phyloP scores from a whole-genome alignment of 2,329 filamentous ascomycete species.

The Diaporthe destruens region DNA sequence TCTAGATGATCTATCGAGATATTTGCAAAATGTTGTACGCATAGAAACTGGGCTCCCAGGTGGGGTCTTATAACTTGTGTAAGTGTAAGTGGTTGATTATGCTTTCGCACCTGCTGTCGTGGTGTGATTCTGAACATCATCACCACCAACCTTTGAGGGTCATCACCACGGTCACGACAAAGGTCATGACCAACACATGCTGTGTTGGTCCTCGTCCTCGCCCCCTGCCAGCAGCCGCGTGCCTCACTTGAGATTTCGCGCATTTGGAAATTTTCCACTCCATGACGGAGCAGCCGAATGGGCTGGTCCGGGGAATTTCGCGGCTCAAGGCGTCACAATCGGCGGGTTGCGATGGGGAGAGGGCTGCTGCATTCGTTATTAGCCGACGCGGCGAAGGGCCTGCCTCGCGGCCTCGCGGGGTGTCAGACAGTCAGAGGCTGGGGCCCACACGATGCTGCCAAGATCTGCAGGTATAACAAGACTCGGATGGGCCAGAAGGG shows the following conservation, averaged over 20 bases:
- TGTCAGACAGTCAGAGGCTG: background rate
- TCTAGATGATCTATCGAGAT: slow-evolving; percentile 31
- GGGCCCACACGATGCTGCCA: slow-evolving; percentile 11
- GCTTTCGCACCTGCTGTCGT: background rate
- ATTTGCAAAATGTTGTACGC: slow-evolving; percentile 41
- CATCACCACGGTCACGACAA: too few species aligned
- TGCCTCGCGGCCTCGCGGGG: background rate
- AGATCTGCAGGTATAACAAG: slow-evolving; percentile 24
- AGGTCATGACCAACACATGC: too few species aligned
- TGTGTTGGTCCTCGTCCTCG: too few species aligned
- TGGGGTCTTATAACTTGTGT: slow-evolving; percentile 19
- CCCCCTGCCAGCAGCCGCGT: background rate
- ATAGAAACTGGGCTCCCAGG: slow-evolving; percentile 34
- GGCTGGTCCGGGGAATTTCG: background rate
- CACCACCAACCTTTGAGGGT: background rate
- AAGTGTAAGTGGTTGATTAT: background rate
- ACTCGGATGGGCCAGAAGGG: slow-evolving; percentile 25
- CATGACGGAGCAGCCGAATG: slow-evolving; percentile 5
- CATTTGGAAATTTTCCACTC: background rate
- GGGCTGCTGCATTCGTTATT: background rate
- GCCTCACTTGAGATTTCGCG: slow-evolving; percentile 17
- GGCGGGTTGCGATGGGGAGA: slow-evolving; percentile 6
- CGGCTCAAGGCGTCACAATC: slow-evolving; percentile 19
- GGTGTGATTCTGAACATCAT: slow-evolving; percentile 27
- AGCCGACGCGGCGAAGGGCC: slow-evolving; percentile 8